phyloP scores from a whole-genome alignment of 2,329 filamentous ascomycete genomes.

The Diaporthe citri region DNA sequence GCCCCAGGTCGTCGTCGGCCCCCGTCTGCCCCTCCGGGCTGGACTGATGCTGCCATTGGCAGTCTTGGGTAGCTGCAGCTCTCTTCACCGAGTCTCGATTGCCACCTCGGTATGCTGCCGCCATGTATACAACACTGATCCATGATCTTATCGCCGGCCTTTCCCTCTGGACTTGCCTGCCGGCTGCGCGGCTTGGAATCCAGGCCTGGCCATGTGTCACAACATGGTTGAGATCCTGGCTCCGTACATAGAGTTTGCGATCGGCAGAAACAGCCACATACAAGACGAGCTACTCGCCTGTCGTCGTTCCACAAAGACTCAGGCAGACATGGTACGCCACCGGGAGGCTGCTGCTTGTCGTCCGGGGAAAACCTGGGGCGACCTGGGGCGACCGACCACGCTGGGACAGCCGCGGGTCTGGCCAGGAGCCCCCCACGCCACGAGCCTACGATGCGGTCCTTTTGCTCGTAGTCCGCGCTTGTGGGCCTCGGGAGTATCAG shows the following conservation, averaged over 20 bases:
- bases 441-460: constrained; percentile 8
- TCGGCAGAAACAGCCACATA: constrained; percentile 15
- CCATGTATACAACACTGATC: constrained; percentile 7
- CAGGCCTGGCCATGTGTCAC: constrained; percentile 21
- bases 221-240: constrained; percentile 26
- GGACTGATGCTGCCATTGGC: not conserved
- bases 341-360: constrained; percentile 16
- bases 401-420: constrained; percentile 19
- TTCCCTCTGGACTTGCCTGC: constrained; percentile 1
- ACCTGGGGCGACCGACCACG: constrained; percentile 13
- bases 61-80: constrained; percentile 33
- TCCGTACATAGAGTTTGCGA: constrained; percentile 10
- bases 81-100: constrained; percentile 33
- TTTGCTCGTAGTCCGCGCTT: constrained; percentile 23
- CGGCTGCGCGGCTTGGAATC: not conserved
- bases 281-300: constrained; percentile 24
- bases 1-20: not conserved
- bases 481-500: constrained; percentile 25
- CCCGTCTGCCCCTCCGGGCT: not conserved
- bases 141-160: constrained; percentile 11
- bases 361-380: constrained; percentile 26
- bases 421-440: constrained; percentile 16
- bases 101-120: constrained; percentile 22
- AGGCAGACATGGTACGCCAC: constrained; percentile 23
- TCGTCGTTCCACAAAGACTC: constrained; percentile 25